Evolutionary conservation across 2,329 filamentous ascomycete genomes (phyloP), one percentile per base, ranked within the genome.

Genomic region (Chaetomium sp.): DNA sequence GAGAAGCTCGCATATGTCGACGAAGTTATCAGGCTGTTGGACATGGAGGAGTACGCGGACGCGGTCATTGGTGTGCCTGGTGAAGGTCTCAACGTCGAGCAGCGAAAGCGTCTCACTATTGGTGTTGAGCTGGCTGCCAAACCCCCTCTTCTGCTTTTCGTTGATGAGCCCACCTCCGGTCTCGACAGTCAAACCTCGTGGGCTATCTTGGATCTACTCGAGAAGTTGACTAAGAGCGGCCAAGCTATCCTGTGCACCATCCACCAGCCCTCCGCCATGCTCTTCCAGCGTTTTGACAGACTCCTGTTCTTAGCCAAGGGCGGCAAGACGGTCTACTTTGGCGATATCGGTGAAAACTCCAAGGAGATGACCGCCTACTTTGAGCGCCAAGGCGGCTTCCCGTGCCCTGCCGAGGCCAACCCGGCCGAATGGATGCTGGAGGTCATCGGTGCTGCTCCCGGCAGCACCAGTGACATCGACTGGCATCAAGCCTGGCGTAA

Each of bases 221-320:
- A 95, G 71, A 96, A 95, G 72, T 79, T 96, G 37, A 90, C 90
- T 65, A 88, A 92, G 70, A 87, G 85, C 60, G 91, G 92, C 12
- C 90, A 95, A 69, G 91, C 92, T 51, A 89, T 96, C 71, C 84
- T 96, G n/a, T 96, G 91, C 74, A 96, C 92, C 0, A 96, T 96
- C 59, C 92, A 97, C 70, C 92, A 97, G 71, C 92, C 92, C n/a
- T 95, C 89, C 11, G 91, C 91, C 37, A 91, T 95, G 80, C 79
- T 96, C 52, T 96, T 96, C 76, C 89, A 96, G 69, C 87, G 89
- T 56, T 96, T 94, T 68, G 89, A 94, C 66, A 82, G 87, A 56
- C 80, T 94, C 6, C 77, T 92, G 36, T 89, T 94, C 74, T 75
- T 94, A 12, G 84, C 85, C 37, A 85, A 81, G 66, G 88, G 88